Evolutionary conservation across 2,329 filamentous ascomycete genomes (phyloP).

Genomic region (Pyrenochaeta sp.): DNA sequence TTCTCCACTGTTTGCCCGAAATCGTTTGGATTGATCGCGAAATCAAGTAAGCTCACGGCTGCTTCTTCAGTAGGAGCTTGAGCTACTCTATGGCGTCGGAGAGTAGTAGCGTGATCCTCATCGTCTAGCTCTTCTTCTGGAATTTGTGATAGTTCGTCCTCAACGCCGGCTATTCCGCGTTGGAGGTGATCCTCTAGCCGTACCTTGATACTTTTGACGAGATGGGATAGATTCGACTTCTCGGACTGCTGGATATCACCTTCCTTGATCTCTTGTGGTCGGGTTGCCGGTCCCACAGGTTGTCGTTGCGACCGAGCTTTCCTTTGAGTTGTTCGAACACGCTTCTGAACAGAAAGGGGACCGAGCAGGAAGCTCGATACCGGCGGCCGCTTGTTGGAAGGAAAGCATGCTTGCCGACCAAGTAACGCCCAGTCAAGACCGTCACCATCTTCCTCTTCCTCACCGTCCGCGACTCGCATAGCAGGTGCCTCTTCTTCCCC

Average conservation of each 20-base stretch:
- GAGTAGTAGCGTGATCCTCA: constrained; percentile 59
- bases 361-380: constrained; percentile 87
- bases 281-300: constrained; percentile 71
- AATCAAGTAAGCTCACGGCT: constrained; percentile 77
- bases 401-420: constrained; percentile 78
- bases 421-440: constrained; percentile 86
- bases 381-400: constrained; percentile 75
- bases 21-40: constrained; percentile 86
- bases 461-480: constrained; percentile 61
- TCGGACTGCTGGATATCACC: constrained; percentile 79
- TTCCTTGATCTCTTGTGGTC: constrained; percentile 79
- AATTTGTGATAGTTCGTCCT: constrained; percentile 42
- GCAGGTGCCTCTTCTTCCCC: constrained; percentile 63
- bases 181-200: constrained; percentile 61
- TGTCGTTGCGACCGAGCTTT: constrained; percentile 74
- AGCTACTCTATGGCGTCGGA: constrained; percentile 72
- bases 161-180: constrained; percentile 52
- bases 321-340: constrained; percentile 72
- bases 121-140: constrained; percentile 36
- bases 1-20: constrained; percentile 98
- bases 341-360: constrained; percentile 88
- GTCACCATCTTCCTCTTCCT: constrained; percentile 70
- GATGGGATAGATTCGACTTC: constrained; percentile 78
- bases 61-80: constrained; percentile 65
- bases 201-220: constrained; percentile 78